Base-by-base conservation (phyloP, 352 stramenopile genomes). In the Phytopythium ostracodes region DNA sequence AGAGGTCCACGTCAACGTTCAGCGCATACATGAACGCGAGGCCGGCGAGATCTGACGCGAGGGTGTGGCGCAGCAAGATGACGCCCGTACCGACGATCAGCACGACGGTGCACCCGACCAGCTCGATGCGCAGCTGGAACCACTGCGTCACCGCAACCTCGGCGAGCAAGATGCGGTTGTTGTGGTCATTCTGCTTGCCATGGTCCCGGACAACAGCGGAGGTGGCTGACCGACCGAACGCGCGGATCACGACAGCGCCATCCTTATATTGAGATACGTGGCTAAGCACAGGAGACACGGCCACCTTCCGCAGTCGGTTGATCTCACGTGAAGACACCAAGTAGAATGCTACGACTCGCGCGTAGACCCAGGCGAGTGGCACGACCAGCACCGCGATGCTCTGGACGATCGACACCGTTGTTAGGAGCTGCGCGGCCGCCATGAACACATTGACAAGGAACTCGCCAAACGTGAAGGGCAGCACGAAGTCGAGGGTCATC, bases 371-470 rank as follows among this genome's bases (percentile, higher is more conserved):
- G 15, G 75, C 63, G 17, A 88, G 75, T 15, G 73, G 80, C 11
- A 81, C 70, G 6, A 92, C 97, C 4, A 92, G 91, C 75, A 98
- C 92, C 58, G 98, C 93, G 71, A 77, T 76, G 51, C 77, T 76
- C 52, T 82, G 81, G 11, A 87, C 89, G 0, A 85, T 76, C 43
- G 71, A 75, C 36, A 87, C 55, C 29, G 94, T 83, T 0, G 77
- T 77, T 11, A 63, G 70, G 12, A 92, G 73, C 44, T 72, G 80
- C 60, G 81, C 87, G 4, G 87, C 62, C 10, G 76, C 88, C n/a
- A 60, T 72, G 29, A 85, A 73, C 20, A 73, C 76, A 47, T 90
- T 77, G 24, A 68, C 71, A 22, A 92, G 56, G 55, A 72, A 84
- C 35, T 18, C 20, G 27, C 35, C 63, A 20, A 67, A 56, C 33